A percentile compares a stretch with the other conserved stretches of the same genome.
phyloP scores from a whole-genome alignment of 257 asterid genomes.

The Solanum megistacrolobum region DNA sequence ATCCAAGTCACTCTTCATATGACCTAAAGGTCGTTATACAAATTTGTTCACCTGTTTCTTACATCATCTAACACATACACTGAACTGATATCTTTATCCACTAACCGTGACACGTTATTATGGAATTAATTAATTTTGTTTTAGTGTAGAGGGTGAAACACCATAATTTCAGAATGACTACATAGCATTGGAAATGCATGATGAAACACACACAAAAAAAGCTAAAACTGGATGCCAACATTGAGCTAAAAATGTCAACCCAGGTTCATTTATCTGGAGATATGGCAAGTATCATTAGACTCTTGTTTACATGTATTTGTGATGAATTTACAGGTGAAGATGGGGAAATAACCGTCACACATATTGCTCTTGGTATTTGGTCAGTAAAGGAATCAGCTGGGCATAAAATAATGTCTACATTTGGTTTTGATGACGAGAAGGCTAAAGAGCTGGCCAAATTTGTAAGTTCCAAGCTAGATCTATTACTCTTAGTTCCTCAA shows the following conservation, averaged over 20 bases:
- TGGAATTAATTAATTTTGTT: not conserved
- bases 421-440: slow-evolving; percentile 77
- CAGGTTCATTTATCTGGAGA: not conserved
- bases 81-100: not conserved
- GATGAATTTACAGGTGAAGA: slow-evolving; percentile 46
- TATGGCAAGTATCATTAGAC: not conserved
- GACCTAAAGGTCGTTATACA: not conserved
- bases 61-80: not conserved
- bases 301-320: not conserved
- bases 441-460: slow-evolving; percentile 64
- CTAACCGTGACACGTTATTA: not conserved
- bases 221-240: not conserved
- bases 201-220: not conserved
- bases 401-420: slow-evolving; percentile 45
- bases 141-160: not conserved
- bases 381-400: slow-evolving; percentile 72
- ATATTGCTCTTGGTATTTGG: slow-evolving; percentile 82
- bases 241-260: not conserved
- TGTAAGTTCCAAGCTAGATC: slow-evolving; percentile 27
- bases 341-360: slow-evolving; percentile 70
- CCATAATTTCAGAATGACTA: not conserved
- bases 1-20: not conserved
- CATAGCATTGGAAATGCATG: not conserved
- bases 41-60: not conserved
- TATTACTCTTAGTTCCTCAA: not conserved